Base-by-base conservation (phyloP, 148 eudicot species). In the Cornus florida region DNA sequence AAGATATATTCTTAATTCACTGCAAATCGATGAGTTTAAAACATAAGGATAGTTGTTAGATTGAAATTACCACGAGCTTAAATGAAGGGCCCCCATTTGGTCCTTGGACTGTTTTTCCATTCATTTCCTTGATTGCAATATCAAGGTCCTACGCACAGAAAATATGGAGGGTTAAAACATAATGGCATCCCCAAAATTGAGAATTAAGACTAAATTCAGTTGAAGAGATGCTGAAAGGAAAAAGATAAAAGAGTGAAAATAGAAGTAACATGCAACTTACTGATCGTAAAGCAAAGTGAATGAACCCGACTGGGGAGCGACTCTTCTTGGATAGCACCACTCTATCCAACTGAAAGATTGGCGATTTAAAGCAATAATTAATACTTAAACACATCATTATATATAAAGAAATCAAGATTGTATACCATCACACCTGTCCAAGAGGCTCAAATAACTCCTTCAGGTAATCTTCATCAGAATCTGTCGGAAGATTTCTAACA, bases 261-360 rank as follows among this genome's bases (percentile, higher is more conserved):
- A 48, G 35, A 57, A 64, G 28, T 35, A 24, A 69, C 14, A 67
- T 60, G 73, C 23, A 80, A 77, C 85, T 87, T 82, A 90, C 93
- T 59, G 80, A 83, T 86, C 97, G 85, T 48, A 77, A 67, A 71
- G 78, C 69, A 31, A 89, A 92, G 86, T 90, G 90, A 81, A 92
- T 81, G 76, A 92, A 92, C 71, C 92, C 97, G 79, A 88, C 89
- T 53, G 85, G 83, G 67, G 87, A 85, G 72, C 86, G 82, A 48
- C 84, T 82, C 80, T 87, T 92, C 81, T 80, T 89, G 35, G 89
- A 88, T 66, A 92, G 72, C 67, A 89, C 91, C 13, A 92, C 91
- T 85, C 80, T 92, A 57, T 92, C 97, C 80, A 90, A 80, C 97
- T 92, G 92, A 82, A 90, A 88, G 38, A 75, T 33, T 2, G 77